Base-by-base conservation (phyloP, 371 early-diverging fungal species). In the Mortierella sp. region DNA sequence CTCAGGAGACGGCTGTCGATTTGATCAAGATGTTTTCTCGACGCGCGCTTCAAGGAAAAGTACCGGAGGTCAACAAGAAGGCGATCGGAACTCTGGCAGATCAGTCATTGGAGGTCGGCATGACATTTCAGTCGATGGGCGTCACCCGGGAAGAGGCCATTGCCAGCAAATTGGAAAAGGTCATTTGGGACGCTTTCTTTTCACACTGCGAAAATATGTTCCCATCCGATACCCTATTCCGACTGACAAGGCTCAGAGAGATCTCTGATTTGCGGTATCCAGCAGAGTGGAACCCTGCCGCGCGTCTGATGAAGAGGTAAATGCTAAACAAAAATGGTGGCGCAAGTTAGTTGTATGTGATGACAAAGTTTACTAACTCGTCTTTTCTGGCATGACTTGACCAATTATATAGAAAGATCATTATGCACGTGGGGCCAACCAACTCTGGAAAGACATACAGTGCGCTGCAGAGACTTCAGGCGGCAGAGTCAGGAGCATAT, bases 401-500 rank as follows among this genome's bases (percentile, higher is more conserved):
- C 8, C 41, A 8, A 68, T 68, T 68, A 68, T 68, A 41, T 81
- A 94, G 94, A 78, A 94, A 94, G 58, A 95, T 99, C 71, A 91
- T 95, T 55, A 91, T 98, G 90, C 99, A 99, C 83, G 97, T 98
- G 29, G 99, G 99, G 14, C 99, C 99, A 18, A 99, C 99, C 6
- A 99, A 99, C 88, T 97, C 97, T 32, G 99, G 99, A 76, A 99
- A 99, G 85, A 99, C 99, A 0, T 95, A 98, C 88, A 88, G 90
- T 55, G 99, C 99, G 7, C 84, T 99, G 16, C 76, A 94, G 76
- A 91, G 95, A 51, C 90, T 98, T 29, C 90, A 93, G 78, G 71
- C 83, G 18, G 93, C 95, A 16, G 77, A 90, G 44, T 81, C 90
- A 3, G 98, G 97, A 32, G 90, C 97, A 0, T 99, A 98, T 83